These are phyloP conservation scores for Aureobasidium subglaciale DNA, from an alignment of 2,329 filamentous ascomycete species.

Conservation along the genomic window DNA sequence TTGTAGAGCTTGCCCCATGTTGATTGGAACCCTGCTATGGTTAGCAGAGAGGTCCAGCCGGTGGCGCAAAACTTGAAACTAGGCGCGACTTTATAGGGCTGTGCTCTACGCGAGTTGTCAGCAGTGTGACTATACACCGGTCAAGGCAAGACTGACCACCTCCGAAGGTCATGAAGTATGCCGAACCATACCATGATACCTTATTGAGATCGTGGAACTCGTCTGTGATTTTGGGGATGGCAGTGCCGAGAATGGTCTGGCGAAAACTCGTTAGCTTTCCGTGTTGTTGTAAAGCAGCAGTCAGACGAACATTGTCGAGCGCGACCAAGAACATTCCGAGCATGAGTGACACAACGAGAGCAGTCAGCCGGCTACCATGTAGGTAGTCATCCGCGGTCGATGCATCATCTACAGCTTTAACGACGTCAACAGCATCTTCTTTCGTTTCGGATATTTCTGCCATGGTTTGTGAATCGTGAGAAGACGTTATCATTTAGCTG, in stretches of 20 bases:
- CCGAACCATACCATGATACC: constrained; percentile 28
- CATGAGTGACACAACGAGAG: background rate
- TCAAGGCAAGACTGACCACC: background rate
- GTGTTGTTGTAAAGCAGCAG: no score
- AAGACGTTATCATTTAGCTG: no score
- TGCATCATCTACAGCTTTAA: background rate
- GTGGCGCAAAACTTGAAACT: no score
- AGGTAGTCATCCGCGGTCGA: background rate
- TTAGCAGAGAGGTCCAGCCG: background rate
- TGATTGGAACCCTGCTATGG: background rate
- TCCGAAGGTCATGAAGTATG: constrained; percentile 12
- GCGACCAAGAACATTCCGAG: constrained; percentile 22
- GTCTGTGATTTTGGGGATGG: constrained; percentile 31
- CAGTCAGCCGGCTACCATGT: background rate
- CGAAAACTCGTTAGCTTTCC: background rate
- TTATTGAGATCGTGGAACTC: constrained; percentile 31
- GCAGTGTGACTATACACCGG: background rate
- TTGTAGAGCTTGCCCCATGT: constrained; percentile 20
- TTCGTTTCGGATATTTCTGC: background rate
- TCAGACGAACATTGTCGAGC: constrained; percentile 16
- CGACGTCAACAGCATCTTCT: background rate
- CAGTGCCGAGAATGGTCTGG: constrained; percentile 23
- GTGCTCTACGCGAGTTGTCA: background rate
- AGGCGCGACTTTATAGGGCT: no score
- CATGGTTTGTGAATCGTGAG: no score